Evolutionary conservation across 1,284 basidiomycete genomes (phyloP).

Genomic region (Ceratorhiza oryzae-sativae): DNA sequence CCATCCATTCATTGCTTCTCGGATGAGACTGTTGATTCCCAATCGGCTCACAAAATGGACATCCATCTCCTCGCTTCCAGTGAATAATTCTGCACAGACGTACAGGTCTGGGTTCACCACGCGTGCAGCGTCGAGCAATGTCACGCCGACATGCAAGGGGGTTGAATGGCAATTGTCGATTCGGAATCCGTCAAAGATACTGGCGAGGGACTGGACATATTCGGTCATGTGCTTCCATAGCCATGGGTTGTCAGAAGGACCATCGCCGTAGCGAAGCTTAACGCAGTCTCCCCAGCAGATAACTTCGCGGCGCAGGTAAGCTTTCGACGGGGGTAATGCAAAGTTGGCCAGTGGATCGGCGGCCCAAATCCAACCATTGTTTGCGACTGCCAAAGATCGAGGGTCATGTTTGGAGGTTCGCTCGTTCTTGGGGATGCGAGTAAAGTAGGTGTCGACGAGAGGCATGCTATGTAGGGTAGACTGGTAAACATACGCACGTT

Average conservation of each 20-base stretch:
- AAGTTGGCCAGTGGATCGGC: conserved; percentile 96
- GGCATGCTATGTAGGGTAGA: conserved; percentile 64
- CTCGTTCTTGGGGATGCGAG: conserved; percentile 67
- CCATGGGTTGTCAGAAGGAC: conserved; percentile 87
- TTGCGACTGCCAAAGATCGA: conserved; percentile 81
- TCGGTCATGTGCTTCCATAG: conserved; percentile 93
- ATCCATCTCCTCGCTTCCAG: conserved; percentile 94
- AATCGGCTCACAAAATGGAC: conserved; percentile 87
- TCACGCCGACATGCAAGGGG: conserved; percentile 90
- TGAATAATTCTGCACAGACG: conserved; percentile 96
- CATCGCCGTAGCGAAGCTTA: conserved; percentile 90
- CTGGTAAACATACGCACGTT: conserved; percentile 19
- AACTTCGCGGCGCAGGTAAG: conserved; percentile 93
- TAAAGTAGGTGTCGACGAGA: conserved; percentile 89
- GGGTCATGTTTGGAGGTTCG: conserved; percentile 68
- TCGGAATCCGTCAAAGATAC: conserved; percentile 91
- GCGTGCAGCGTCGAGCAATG: conserved; percentile 90
- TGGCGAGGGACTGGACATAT: conserved; percentile 83
- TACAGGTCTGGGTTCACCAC: conserved; percentile 90
- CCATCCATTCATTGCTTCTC: conserved; percentile 90
- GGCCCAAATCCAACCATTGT: conserved; percentile 99
- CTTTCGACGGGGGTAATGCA: conserved; percentile 93
- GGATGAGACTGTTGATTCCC: conserved; percentile 89
- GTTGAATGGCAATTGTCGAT: conserved; percentile 99
- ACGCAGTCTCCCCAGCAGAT: conserved; percentile 99